Evolutionary conservation across 768 basidiomycete genomes (phyloP).

Genomic region (Lactarius sp.): DNA sequence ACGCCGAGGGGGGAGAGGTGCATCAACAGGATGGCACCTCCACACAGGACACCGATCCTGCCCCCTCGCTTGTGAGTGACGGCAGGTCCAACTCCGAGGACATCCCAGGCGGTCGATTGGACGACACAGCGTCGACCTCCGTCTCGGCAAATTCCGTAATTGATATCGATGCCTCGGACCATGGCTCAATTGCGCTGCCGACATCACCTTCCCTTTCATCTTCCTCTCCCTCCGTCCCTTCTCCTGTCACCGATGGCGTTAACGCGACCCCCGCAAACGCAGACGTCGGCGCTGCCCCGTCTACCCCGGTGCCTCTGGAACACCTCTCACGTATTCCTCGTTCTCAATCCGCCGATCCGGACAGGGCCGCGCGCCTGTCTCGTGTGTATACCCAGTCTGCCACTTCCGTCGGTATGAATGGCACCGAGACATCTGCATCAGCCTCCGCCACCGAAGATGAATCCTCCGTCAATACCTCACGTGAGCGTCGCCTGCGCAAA

Average conservation of each 20-base stretch:
- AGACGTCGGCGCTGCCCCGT: slow-evolving; percentile 22
- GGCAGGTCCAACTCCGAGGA: slow-evolving; percentile 14
- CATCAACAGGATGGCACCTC: slow-evolving; percentile 15
- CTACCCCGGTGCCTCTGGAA: slow-evolving; percentile 28
- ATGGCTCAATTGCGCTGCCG: slow-evolving; percentile 11
- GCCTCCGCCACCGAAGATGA: slow-evolving; percentile 57
- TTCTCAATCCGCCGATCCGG: slow-evolving; percentile 79
- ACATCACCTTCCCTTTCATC: not conserved
- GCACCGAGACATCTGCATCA: slow-evolving; percentile 42
- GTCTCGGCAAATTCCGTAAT: slow-evolving; percentile 21
- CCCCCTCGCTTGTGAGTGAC: slow-evolving; percentile 22
- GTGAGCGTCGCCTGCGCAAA: slow-evolving; percentile 40
- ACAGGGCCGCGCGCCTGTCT: slow-evolving; percentile 52
- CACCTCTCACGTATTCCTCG: slow-evolving; percentile 52
- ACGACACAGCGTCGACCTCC: slow-evolving; percentile 26
- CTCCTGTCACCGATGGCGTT: not conserved
- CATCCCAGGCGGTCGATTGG: not conserved
- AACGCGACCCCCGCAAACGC: not conserved
- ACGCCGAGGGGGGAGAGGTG: slow-evolving; percentile 30
- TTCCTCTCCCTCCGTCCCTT: not conserved
- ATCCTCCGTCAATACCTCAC: slow-evolving; percentile 61
- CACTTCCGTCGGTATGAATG: slow-evolving; percentile 22
- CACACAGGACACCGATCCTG: slow-evolving; percentile 9
- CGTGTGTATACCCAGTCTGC: slow-evolving; percentile 54
- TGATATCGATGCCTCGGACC: slow-evolving; percentile 19